Evolutionary conservation across 2,329 filamentous ascomycete species (phyloP).

Genomic region (Colletotrichum destructivum): DNA sequence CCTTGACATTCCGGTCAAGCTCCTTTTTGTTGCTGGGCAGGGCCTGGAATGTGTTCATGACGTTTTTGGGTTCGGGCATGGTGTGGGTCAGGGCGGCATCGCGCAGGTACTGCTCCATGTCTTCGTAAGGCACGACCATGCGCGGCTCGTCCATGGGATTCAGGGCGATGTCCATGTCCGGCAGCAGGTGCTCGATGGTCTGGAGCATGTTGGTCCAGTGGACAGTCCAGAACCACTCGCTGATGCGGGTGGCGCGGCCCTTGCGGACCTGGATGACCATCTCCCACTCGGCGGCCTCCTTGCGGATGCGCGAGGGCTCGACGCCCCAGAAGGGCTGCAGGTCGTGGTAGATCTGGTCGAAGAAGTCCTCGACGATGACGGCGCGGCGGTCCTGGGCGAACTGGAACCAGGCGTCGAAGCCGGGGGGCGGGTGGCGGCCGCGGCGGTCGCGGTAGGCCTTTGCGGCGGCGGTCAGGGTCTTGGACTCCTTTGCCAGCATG

Average conservation of each 20-base stretch:
- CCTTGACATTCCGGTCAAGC: conserved; percentile 52
- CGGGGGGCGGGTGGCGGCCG: conserved; percentile 65
- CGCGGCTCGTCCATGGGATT: conserved; percentile 79
- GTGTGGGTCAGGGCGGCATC: conserved; percentile 64
- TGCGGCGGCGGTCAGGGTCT: conserved; percentile 61
- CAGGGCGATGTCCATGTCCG: conserved; percentile 78
- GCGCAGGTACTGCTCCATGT: conserved; percentile 68
- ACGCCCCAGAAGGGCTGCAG: conserved; percentile 69
- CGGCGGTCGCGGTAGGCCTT: conserved; percentile 61
- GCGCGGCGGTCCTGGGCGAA: conserved; percentile 60
- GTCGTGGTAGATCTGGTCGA: conserved; percentile 69
- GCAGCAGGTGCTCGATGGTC: conserved; percentile 68
- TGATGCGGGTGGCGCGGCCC: conserved; percentile 64
- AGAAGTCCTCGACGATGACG: conserved; percentile 63
- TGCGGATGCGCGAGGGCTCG: conserved; percentile 62
- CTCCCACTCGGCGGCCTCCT: conserved; percentile 68
- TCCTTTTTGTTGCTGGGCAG: conserved; percentile 57
- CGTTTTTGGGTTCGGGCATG: conserved; percentile 60
- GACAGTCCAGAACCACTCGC: conserved; percentile 71
- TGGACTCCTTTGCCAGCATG: conserved; percentile 58
- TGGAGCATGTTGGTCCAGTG: conserved; percentile 70
- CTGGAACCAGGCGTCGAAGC: conserved; percentile 63
- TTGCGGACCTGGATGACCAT: conserved; percentile 74
- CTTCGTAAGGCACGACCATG: conserved; percentile 75
- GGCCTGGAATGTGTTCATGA: conserved; percentile 60